Base-by-base conservation (phyloP, 2,329 filamentous ascomycete genomes). In the Chalaropsis thielavioides region DNA sequence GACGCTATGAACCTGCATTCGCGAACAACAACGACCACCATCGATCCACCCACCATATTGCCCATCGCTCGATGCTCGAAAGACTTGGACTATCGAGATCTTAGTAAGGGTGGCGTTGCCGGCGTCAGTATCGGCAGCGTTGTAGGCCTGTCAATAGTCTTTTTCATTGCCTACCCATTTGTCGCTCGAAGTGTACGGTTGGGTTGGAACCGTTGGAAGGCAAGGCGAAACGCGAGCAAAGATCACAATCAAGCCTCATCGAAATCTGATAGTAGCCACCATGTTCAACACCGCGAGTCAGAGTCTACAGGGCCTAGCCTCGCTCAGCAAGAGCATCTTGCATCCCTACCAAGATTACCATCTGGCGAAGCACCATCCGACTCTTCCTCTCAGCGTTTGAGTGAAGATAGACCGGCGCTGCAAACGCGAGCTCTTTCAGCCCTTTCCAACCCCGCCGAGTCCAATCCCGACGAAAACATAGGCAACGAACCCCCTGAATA, bases 111-210 rank as follows among this genome's bases (percentile, higher is more conserved):
- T 4, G 80, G 79, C 1, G 84, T 86, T 38, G 83, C 81, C 1
- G 84, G 83, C 4, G 83, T 87, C 41, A 77, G 76, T 1, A 75
- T 87, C 44, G 82, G 83, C 22, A 73, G 71, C 1, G 74, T 79
- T 0, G 79, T 68, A 19, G 65, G 68, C 35, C 54, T 62, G 13
- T 60, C 66, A 11, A 64, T 68, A 44, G 62, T 68, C 27, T 62
- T 66, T 22, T 60, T 68, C 11, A 66, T 67, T n/a, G 61, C 66
- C 19, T 68, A 67, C 59, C 68, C 68, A n/a, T 54, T 68, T 46
- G 40, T 68, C 31, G 67, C 67, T n/a, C 62, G 65, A 31, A 64
- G 44, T 38, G 56, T 65, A 49, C 65, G 67, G 15, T 64, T 63
- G 19, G 64, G 66, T 11, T 66, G 65, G 62, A 61, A 35, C 13